Percentiles rank a stretch among this genome's conserved stretches.
These are phyloP conservation scores for Backusella macrospora DNA, from an alignment of 192 early-diverging fungal genomes.

Conservation along the genomic window DNA sequence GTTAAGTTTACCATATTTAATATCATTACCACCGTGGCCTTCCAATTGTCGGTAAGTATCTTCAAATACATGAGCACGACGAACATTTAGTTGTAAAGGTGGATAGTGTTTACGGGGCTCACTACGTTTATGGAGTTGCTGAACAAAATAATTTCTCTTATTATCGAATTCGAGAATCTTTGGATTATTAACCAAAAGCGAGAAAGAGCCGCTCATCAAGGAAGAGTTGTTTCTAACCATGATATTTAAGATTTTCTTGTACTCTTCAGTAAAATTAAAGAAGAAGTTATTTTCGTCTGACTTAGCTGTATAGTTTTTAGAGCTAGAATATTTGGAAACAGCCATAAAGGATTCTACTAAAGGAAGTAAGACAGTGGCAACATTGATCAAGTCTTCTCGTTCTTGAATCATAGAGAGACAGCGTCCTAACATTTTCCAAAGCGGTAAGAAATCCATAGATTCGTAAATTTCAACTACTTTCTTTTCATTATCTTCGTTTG, in stretches of 20 bases:
- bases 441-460: constrained; percentile 51
- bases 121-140: constrained; percentile 88
- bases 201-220: constrained; percentile 95
- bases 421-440: constrained; percentile 80
- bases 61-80: constrained; percentile 93
- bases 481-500: constrained; percentile 42
- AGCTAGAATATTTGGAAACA: constrained; percentile 87
- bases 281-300: constrained; percentile 61
- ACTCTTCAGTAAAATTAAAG: constrained; percentile 86
- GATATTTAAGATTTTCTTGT: constrained; percentile 94
- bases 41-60: constrained; percentile 94
- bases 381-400: constrained; percentile 78
- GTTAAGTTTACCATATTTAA: constrained; percentile 90
- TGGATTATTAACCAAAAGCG: constrained; percentile 91
- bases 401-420: constrained; percentile 73
- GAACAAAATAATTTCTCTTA: constrained; percentile 96
- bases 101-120: constrained; percentile 62
- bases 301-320: constrained; percentile 25
- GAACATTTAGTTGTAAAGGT: constrained; percentile 84
- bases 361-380: constrained; percentile 90
- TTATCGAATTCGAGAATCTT: constrained; percentile 99
- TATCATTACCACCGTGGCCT: constrained; percentile 85
- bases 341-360: constrained; percentile 98
- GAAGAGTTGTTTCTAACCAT: constrained; percentile 97
- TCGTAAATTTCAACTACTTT: constrained; percentile 53